Evolutionary conservation across 1,284 basidiomycete species (phyloP).

Genomic region (Leccinum griseonigrum): DNA sequence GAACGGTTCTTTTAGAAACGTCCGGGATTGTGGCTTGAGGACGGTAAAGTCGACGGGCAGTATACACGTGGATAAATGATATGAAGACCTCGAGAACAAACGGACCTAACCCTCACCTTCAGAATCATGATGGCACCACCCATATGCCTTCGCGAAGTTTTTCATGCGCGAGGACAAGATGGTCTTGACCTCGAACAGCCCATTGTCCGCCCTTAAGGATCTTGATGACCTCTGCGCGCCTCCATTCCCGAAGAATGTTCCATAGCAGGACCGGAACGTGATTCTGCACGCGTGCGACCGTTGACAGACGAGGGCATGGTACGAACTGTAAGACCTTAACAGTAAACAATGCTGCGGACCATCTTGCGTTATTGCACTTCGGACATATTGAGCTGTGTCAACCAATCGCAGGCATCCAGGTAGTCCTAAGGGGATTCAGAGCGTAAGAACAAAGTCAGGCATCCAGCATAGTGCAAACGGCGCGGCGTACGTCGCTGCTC

Average conservation of each 20-base stretch:
- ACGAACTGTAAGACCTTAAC: conserved; percentile 92
- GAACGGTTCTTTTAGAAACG: conserved; percentile 72
- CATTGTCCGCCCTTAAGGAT: conserved; percentile 48
- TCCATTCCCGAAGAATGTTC: conserved; percentile 97
- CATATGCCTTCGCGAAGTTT: conserved; percentile 76
- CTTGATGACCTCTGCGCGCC: conserved; percentile 73
- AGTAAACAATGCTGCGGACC: conserved; percentile 88
- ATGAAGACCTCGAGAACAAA: neutral
- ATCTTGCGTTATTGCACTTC: conserved; percentile 95
- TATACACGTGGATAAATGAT: too few relatives aligned
- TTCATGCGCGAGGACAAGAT: conserved; percentile 58
- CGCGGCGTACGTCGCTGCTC: conserved; percentile 78
- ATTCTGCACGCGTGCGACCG: conserved; percentile 83
- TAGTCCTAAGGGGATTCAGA: conserved; percentile 65
- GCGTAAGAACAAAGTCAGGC: neutral
- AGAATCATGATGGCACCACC: conserved; percentile 82
- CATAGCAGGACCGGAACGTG: conserved; percentile 96
- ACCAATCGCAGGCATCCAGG: conserved; percentile 85
- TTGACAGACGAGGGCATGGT: conserved; percentile 83
- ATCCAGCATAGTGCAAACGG: neutral
- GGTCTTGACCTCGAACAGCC: conserved; percentile 49
- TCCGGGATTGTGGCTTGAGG: conserved; percentile 57
- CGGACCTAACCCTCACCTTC: conserved; percentile 54
- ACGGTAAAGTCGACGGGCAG: conserved; percentile 47
- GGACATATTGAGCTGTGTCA: conserved; percentile 80